Conservation (phyloP, 2,329 filamentous ascomycete species). For the Myotisia sp. region DNA sequence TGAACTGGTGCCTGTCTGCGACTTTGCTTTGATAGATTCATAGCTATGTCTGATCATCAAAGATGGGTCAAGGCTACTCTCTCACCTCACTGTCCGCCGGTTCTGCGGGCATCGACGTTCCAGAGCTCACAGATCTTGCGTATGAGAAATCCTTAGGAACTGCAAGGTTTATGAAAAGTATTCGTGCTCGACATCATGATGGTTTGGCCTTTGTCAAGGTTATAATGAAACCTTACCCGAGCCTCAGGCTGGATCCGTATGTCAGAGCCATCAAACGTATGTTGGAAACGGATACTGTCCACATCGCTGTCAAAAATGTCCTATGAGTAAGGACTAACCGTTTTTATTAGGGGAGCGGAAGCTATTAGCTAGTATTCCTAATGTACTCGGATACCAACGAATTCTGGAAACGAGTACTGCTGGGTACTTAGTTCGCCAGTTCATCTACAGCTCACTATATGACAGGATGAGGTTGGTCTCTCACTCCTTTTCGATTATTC, state of each 20-base stretch:
- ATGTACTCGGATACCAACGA: constrained; percentile 78
- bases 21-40: background rate
- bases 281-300: constrained; percentile 17
- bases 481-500: background rate
- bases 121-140: constrained; percentile 75
- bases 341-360: constrained; percentile 55
- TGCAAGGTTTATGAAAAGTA: constrained; percentile 91
- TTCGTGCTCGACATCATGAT: constrained; percentile 77
- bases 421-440: constrained; percentile 87
- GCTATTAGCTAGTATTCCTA: constrained; percentile 67
- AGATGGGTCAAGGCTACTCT: constrained; percentile 94
- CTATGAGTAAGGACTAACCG: background rate
- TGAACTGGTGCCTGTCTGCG: background rate
- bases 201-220: constrained; percentile 89
- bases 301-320: background rate
- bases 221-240: constrained; percentile 78
- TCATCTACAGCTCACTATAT: constrained; percentile 90
- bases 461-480: constrained; percentile 57
- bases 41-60: constrained; percentile 14
- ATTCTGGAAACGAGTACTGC: constrained; percentile 83
- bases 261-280: constrained; percentile 60
- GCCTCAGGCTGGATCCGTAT: constrained; percentile 67
- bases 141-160: constrained; percentile 89
- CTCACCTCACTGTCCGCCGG: constrained; percentile 82
- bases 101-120: constrained; percentile 82